Evolutionary conservation across 2,329 filamentous ascomycete species (phyloP).

Genomic region (Sporothrix pseudoabietina): DNA sequence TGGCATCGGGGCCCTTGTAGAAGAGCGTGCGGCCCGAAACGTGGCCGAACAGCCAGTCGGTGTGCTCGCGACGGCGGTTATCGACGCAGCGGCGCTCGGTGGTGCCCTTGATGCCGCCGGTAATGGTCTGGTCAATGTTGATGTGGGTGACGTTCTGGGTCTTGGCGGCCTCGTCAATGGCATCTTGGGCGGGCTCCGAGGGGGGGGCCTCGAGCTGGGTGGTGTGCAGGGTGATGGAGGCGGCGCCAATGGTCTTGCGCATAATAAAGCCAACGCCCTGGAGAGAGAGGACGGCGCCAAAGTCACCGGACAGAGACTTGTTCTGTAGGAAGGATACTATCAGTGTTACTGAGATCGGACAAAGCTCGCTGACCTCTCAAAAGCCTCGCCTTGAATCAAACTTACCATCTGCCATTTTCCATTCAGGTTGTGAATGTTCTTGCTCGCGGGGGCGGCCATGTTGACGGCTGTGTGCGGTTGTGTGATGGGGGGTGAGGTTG

Average conservation of each 20-base stretch:
- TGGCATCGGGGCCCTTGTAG: conserved; percentile 39
- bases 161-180: conserved; percentile 34
- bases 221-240: conserved; percentile 67
- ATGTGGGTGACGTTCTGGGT: conserved; percentile 55
- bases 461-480: conserved; percentile 39
- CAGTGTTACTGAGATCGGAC: background rate
- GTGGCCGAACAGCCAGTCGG: conserved; percentile 77
- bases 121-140: conserved; percentile 71
- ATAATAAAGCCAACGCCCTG: conserved; percentile 72
- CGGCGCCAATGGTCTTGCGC: conserved; percentile 70
- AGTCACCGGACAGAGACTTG: conserved; percentile 68
- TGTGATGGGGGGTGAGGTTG: background rate
- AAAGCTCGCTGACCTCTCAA: background rate
- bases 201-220: conserved; percentile 56
- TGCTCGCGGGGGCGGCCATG: conserved; percentile 72
- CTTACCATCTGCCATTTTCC: conserved; percentile 70
- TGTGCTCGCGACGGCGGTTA: conserved; percentile 61
- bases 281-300: conserved; percentile 69
- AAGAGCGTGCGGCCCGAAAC: conserved; percentile 64
- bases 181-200: conserved; percentile 43
- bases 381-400: background rate
- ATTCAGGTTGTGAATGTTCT: conserved; percentile 67
- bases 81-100: conserved; percentile 59
- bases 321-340: conserved; percentile 56
- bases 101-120: conserved; percentile 69